phyloP scores from a whole-genome alignment of 768 basidiomycete species.

The Kwoniella sp. region DNA sequence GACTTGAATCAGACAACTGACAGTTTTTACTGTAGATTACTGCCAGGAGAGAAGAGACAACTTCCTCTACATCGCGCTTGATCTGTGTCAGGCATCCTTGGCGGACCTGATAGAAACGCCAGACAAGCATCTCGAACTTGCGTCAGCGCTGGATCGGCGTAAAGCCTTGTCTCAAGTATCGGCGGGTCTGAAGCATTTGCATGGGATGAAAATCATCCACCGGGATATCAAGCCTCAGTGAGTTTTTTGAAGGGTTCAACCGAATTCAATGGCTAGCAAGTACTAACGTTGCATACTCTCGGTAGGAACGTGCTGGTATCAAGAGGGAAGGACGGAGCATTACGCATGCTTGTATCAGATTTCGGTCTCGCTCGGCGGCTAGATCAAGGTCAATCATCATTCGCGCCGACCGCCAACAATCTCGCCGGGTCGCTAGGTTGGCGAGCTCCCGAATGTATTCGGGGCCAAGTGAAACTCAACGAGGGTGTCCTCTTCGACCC shows the following conservation, averaged over 20 bases:
- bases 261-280: too few species aligned
- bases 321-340: slow-evolving; percentile 62
- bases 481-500: slow-evolving; percentile 60
- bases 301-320: slow-evolving; percentile 81
- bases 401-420: slow-evolving; percentile 84
- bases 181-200: slow-evolving; percentile 82
- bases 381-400: slow-evolving; percentile 93
- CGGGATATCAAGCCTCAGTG: slow-evolving; percentile 94
- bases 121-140: slow-evolving; percentile 63
- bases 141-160: slow-evolving; percentile 78
- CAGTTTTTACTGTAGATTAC: slow-evolving; percentile 62
- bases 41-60: slow-evolving; percentile 91
- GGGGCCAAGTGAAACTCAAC: slow-evolving; percentile 90
- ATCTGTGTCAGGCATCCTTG: slow-evolving; percentile 62
- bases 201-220: slow-evolving; percentile 93
- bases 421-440: slow-evolving; percentile 93
- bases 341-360: slow-evolving; percentile 65
- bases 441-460: slow-evolving; percentile 93
- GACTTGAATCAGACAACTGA: too few species aligned
- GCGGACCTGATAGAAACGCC: slow-evolving; percentile 60
- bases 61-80: slow-evolving; percentile 96
- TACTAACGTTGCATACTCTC: slow-evolving; percentile 1
- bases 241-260: too few species aligned
- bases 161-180: slow-evolving; percentile 84
- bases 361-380: slow-evolving; percentile 96